These are phyloP conservation scores for Benincasa hispida DNA, from an alignment of 306 rosid genomes.

Conservation along the genomic window DNA sequence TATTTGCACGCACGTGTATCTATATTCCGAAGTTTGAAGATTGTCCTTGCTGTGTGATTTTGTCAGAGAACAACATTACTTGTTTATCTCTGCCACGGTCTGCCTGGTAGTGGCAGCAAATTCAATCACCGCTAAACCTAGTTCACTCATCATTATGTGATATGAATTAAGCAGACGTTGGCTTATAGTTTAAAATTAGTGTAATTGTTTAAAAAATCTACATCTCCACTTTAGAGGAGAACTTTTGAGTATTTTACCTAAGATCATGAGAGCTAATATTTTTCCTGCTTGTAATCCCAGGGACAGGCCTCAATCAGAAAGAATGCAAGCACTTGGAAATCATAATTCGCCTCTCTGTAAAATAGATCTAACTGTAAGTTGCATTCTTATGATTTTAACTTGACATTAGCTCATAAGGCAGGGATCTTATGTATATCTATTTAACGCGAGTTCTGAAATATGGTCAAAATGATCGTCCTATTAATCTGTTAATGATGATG, in stretches of 20 bases:
- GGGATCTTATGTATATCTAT: not conserved
- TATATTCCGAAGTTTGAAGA: not conserved
- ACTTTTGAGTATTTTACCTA: not conserved
- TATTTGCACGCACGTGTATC: not conserved
- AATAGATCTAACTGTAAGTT: slow-evolving; percentile 75
- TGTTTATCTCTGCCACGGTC: not conserved
- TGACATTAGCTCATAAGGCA: not conserved
- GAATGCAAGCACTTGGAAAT: slow-evolving; percentile 50
- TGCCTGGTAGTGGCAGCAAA: not conserved
- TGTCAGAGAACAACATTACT: not conserved
- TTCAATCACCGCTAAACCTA: not conserved
- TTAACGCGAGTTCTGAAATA: too few species aligned
- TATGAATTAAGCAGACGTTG: not conserved
- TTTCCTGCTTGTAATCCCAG: slow-evolving; percentile 30
- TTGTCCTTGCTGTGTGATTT: not conserved
- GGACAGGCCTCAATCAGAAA: slow-evolving; percentile 64
- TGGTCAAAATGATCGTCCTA: not conserved
- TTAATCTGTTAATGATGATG: not conserved
- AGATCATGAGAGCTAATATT: slow-evolving; percentile 9
- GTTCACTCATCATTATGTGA: not conserved
- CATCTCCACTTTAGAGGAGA: not conserved
- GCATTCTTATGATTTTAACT: slow-evolving; percentile 2
- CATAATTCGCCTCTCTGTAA: slow-evolving; percentile 56
- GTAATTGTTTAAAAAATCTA: not conserved
- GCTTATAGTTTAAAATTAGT: not conserved